These are phyloP conservation scores for Rutstroemia sp. DNA, from an alignment of 2,329 filamentous ascomycete species.

Conservation along the genomic window DNA sequence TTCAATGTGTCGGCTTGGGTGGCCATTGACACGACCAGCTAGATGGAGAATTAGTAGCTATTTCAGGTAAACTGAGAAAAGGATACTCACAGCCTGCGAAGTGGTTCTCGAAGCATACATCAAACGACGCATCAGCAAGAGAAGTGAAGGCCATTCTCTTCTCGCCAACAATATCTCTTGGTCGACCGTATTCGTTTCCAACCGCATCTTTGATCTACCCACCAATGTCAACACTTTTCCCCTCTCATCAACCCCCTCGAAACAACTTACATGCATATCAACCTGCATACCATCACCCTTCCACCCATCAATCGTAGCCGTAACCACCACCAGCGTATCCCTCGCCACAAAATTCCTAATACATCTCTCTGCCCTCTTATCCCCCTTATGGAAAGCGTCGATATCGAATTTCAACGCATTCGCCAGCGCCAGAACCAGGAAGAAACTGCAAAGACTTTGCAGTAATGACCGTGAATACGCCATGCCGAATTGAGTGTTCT, in stretches of 20 bases:
- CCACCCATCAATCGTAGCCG: constrained; percentile 75
- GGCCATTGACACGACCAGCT: constrained; percentile 1
- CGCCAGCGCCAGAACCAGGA: constrained; percentile 46
- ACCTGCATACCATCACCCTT: constrained; percentile 88
- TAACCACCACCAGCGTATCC: constrained; percentile 93
- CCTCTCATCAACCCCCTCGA: background rate
- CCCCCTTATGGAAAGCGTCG: constrained; percentile 56
- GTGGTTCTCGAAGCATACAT: constrained; percentile 92
- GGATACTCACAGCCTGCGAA: constrained; percentile 57
- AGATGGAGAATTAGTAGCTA: background rate
- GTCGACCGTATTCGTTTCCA: constrained; percentile 90
- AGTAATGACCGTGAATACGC: constrained; percentile 44
- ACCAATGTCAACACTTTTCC: background rate
- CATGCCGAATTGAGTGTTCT: constrained; percentile 34
- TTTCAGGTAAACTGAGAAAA: background rate
- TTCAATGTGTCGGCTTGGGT: constrained; percentile 55
- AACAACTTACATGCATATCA: constrained; percentile 76
- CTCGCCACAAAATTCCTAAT: constrained; percentile 91
- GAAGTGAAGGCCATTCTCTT: constrained; percentile 84
- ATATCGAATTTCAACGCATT: constrained; percentile 92
- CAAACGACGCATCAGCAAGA: constrained; percentile 84
- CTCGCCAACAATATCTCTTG: constrained; percentile 83
- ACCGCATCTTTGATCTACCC: constrained; percentile 84
- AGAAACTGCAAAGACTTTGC: constrained; percentile 50
- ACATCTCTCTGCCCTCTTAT: constrained; percentile 71